phyloP scores from a whole-genome alignment of 140 eudicot genomes.

The Oenanthe javanica region DNA sequence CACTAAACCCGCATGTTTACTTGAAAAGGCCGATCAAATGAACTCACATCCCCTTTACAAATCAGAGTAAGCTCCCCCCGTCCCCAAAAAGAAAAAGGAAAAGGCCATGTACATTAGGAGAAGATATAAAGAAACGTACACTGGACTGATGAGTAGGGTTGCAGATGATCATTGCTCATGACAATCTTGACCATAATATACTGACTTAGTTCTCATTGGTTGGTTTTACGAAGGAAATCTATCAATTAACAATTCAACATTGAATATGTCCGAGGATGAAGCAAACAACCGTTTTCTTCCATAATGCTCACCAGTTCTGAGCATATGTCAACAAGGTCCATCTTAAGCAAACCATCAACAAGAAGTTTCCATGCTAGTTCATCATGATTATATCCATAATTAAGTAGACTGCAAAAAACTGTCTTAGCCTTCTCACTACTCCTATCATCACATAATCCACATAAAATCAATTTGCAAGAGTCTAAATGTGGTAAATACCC shows the following conservation, averaged over 20 bases:
- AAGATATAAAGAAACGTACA: neutral
- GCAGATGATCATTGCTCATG: neutral
- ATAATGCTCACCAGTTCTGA: slow-evolving; percentile 57
- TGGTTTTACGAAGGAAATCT: slow-evolving; percentile 8
- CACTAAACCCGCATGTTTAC: too few species aligned
- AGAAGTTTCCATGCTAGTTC: slow-evolving; percentile 85
- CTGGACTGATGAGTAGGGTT: neutral
- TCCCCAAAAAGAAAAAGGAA: neutral
- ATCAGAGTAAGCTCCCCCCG: neutral
- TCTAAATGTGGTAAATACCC: slow-evolving; percentile 47
- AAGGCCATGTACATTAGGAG: neutral
- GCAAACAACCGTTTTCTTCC: slow-evolving; percentile 58
- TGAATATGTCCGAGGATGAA: slow-evolving; percentile 46
- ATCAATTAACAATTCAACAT: slow-evolving; percentile 31
- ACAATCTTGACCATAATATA: neutral
- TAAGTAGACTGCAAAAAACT: slow-evolving; percentile 47
- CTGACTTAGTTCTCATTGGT: neutral
- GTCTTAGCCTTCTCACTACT: slow-evolving; percentile 44
- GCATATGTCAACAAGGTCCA: slow-evolving; percentile 43
- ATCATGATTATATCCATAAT: slow-evolving; percentile 62
- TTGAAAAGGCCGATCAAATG: too few species aligned
- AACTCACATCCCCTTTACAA: neutral
- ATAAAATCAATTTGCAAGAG: slow-evolving; percentile 41
- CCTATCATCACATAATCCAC: slow-evolving; percentile 60
- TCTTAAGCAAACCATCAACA: slow-evolving; percentile 65